phyloP scores from a whole-genome alignment of 2,329 filamentous ascomycete genomes.

The Lizonia empirigonia region DNA sequence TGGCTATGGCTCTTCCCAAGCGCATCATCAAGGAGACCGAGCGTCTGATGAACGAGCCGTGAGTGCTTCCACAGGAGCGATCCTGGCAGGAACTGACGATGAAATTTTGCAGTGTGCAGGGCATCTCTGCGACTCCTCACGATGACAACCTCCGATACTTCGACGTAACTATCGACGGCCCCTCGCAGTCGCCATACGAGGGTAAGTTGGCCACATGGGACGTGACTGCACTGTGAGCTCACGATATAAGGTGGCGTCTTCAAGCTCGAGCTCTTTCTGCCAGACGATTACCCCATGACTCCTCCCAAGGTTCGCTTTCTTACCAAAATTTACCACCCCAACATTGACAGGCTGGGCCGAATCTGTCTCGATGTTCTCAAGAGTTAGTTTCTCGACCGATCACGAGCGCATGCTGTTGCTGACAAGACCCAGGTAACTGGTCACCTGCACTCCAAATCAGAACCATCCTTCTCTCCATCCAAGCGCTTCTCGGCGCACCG shows the following conservation, averaged over 20 bases:
- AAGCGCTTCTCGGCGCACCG: slow-evolving; percentile 91
- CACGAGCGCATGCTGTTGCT: not conserved
- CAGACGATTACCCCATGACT: slow-evolving; percentile 99
- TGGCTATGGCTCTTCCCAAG: slow-evolving; percentile 79
- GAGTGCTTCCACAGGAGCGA: slow-evolving; percentile 47
- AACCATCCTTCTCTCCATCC: slow-evolving; percentile 97
- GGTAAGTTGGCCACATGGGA: slow-evolving; percentile 61
- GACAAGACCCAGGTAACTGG: slow-evolving; percentile 80
- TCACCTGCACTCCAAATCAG: slow-evolving; percentile 96
- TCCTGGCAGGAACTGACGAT: slow-evolving; percentile 1
- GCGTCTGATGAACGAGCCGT: slow-evolving; percentile 95
- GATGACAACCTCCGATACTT: slow-evolving; percentile 98
- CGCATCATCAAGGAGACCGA: slow-evolving; percentile 99
- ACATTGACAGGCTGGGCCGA: slow-evolving; percentile 95
- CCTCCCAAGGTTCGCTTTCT: slow-evolving; percentile 98
- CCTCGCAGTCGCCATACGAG: slow-evolving; percentile 91
- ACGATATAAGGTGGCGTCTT: slow-evolving; percentile 73
- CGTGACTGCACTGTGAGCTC: not conserved
- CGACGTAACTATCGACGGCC: slow-evolving; percentile 94
- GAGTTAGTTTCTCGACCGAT: slow-evolving; percentile 61
- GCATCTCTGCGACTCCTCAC: slow-evolving; percentile 93
- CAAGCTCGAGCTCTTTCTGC: slow-evolving; percentile 95
- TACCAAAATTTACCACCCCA: slow-evolving; percentile 99
- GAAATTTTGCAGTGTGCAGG: slow-evolving; percentile 72
- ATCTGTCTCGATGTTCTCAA: slow-evolving; percentile 98